Percentiles rank a stretch among this genome's conserved stretches.
Evolutionary conservation across 441 rosid species (phyloP).

Genomic region (Viola pubescens): DNA sequence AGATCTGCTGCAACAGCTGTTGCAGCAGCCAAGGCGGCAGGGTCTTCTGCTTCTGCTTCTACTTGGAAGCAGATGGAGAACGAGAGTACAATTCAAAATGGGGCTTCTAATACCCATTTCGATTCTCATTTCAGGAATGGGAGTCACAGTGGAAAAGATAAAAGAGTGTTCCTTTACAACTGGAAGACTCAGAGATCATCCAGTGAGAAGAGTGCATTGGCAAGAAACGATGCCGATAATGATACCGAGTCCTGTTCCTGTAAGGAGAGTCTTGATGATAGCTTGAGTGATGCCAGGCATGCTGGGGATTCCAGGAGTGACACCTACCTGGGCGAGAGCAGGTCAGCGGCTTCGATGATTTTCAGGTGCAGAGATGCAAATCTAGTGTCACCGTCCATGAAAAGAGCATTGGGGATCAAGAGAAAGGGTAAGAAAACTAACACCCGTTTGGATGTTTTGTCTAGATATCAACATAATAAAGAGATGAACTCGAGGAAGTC

Average conservation of each 20-base stretch:
- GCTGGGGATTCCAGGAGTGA: conserved; percentile 51
- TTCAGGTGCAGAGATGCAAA: conserved; percentile 58
- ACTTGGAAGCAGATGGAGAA: conserved; percentile 22
- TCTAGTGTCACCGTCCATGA: conserved; percentile 42
- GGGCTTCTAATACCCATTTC: conserved; percentile 14
- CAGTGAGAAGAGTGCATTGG: conserved; percentile 37
- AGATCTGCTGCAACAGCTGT: conserved; percentile 42
- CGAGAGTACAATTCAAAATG: conserved; percentile 20
- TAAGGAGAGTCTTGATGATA: conserved; percentile 53
- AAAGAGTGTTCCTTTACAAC: conserved; percentile 62
- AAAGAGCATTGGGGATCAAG: conserved; percentile 35
- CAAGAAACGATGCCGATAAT: conserved; percentile 30
- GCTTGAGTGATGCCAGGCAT: conserved; percentile 66
- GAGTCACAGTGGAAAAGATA: conserved; percentile 33
- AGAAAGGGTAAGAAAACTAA: conserved; percentile 47
- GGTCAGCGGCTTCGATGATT: conserved; percentile 38
- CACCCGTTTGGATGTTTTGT: conserved; percentile 37
- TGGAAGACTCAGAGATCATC: conserved; percentile 74
- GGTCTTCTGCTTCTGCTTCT: conserved; percentile 9
- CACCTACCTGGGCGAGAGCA: conserved; percentile 34
- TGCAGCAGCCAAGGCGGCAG: too few species aligned
- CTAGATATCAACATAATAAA: conserved; percentile 37
- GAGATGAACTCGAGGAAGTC: conserved; percentile 32
- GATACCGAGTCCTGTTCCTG: conserved; percentile 40
- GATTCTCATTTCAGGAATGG: conserved; percentile 24